Evolutionary conservation across 2,329 filamentous ascomycete genomes (phyloP).

Genomic region (Aureobasidium subglaciale): DNA sequence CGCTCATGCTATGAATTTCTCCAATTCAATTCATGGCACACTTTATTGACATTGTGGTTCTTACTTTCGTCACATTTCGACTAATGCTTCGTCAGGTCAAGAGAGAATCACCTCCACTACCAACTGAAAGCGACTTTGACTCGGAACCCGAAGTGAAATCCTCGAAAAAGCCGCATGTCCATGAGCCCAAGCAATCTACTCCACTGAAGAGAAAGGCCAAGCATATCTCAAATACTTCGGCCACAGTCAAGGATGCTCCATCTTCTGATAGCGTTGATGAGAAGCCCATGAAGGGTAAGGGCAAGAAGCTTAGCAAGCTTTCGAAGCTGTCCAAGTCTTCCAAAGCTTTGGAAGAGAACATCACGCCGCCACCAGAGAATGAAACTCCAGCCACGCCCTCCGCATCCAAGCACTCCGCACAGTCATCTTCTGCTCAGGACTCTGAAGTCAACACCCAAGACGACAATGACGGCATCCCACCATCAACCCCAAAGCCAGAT

Average conservation of each 20-base stretch:
- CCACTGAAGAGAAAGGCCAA: not conserved
- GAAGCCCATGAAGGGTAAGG: not conserved
- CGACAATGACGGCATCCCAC: not conserved
- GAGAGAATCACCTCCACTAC: not conserved
- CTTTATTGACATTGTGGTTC: too few relatives aligned
- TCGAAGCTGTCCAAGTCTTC: not conserved
- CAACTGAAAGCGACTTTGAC: not conserved
- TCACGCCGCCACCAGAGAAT: not conserved
- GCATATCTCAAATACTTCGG: not conserved
- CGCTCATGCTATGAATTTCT: too few relatives aligned
- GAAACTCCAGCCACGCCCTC: too few relatives aligned
- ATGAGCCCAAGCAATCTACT: not conserved
- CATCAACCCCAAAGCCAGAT: not conserved
- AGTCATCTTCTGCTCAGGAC: too few relatives aligned
- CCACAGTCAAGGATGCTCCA: not conserved
- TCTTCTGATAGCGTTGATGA: not conserved
- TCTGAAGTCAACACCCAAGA: not conserved
- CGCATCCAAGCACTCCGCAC: too few relatives aligned
- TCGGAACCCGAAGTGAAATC: not conserved
- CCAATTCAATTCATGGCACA: too few relatives aligned
- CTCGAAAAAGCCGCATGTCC: not conserved
- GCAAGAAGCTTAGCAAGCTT: conserved; percentile 2
- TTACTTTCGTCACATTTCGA: not conserved
- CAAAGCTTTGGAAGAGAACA: not conserved
- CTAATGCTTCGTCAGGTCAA: not conserved